A percentile compares a stretch with the other conserved stretches of the same genome.
These are phyloP conservation scores for Paragyromitra xinjiangensis DNA, from an alignment of 495 filamentous ascomycete genomes.

Conservation along the genomic window DNA sequence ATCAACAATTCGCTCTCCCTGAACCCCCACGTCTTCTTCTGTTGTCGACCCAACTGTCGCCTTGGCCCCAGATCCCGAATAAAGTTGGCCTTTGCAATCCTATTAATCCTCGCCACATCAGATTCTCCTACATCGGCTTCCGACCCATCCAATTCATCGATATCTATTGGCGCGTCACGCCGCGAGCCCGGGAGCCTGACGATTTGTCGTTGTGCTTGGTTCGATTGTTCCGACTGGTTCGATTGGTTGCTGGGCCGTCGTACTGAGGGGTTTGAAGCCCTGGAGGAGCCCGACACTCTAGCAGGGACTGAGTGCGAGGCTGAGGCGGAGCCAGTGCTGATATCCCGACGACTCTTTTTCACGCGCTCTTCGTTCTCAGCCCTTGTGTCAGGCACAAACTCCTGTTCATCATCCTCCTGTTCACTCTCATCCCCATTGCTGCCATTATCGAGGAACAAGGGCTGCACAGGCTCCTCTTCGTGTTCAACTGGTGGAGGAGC, in stretches of 20 bases:
- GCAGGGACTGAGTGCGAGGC: background rate
- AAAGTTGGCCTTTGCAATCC: conserved; percentile 32
- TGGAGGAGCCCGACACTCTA: background rate
- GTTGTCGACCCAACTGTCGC: background rate
- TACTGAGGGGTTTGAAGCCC: background rate
- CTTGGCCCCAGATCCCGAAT: conserved; percentile 60
- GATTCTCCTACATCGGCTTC: conserved; percentile 20
- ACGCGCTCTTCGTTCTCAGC: conserved; percentile 23
- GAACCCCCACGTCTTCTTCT: conserved; percentile 58
- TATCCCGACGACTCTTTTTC: conserved; percentile 33
- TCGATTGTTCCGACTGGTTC: background rate
- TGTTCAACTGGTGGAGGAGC: background rate
- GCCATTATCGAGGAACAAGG: background rate
- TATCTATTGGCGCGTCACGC: background rate
- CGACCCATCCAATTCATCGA: conserved; percentile 3
- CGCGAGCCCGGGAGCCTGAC: conserved; percentile 5
- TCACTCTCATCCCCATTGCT: conserved; percentile 3
- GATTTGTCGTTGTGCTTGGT: background rate
- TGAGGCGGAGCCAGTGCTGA: conserved; percentile 10
- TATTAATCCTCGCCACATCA: conserved; percentile 24
- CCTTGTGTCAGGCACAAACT: conserved; percentile 9
- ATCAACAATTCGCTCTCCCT: conserved; percentile 64
- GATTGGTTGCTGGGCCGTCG: conserved; percentile 9
- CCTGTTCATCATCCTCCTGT: conserved; percentile 8
- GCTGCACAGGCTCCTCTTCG: conserved; percentile 3